Conservation (phyloP, 495 filamentous ascomycete species). For the Halenospora varia region DNA sequence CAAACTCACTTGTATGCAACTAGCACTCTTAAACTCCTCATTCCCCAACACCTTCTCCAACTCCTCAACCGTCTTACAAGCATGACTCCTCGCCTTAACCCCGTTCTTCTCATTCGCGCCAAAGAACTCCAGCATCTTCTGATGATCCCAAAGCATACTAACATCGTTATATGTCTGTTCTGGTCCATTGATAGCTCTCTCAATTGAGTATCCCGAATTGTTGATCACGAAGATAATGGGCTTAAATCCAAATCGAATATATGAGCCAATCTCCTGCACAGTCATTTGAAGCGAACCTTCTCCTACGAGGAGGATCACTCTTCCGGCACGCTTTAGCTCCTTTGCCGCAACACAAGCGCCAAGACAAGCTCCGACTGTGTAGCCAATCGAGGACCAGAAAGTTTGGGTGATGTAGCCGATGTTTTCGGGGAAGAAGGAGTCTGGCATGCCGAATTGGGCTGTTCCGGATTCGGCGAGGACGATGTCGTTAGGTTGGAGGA, state of each 20-base stretch:
- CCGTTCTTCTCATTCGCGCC: conserved; percentile 14
- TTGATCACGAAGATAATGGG: conserved; percentile 38
- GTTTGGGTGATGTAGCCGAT: conserved; percentile 31
- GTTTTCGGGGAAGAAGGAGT: conserved; percentile 26
- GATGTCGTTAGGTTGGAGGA: conserved; percentile 45
- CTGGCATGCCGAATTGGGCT: conserved; percentile 30
- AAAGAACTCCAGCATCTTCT: conserved; percentile 35
- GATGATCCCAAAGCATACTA: conserved; percentile 39
- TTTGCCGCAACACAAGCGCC: conserved; percentile 34
- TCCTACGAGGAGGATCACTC: conserved; percentile 35
- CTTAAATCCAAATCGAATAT: conserved; percentile 5
- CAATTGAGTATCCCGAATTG: conserved; percentile 50
- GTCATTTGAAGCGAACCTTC: conserved; percentile 41
- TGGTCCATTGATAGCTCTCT: conserved; percentile 46
- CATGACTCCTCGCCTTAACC: conserved; percentile 23
- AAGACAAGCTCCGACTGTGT: conserved; percentile 31
- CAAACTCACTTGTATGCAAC: conserved; percentile 33
- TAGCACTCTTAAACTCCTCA: conserved; percentile 32
- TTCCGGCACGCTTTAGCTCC: conserved; percentile 22
- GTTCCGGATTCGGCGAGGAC: conserved; percentile 43
- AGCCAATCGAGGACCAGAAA: conserved; percentile 39
- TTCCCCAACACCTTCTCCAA: conserved; percentile 34
- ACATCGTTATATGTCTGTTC: conserved; percentile 46
- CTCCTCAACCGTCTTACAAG: conserved; percentile 31
- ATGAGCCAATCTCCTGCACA: conserved; percentile 24